Conservation (phyloP, 805 yeast genomes). For the Nadsonia fulvescens region DNA sequence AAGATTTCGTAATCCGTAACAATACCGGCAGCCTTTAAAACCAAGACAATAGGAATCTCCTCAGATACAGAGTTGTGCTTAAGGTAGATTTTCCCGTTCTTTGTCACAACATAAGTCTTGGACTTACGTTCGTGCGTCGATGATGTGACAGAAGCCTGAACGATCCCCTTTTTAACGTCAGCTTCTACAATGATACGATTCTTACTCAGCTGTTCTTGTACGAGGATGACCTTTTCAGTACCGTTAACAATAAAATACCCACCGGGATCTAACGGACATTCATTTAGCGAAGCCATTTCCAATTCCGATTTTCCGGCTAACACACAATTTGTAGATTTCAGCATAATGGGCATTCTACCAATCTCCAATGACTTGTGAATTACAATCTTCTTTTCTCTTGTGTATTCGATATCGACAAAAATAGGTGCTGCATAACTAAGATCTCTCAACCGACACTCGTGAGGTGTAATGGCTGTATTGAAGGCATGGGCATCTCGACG, state of each 20-base stretch:
- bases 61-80: slow-evolving; percentile 93
- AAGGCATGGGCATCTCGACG: slow-evolving; percentile 20
- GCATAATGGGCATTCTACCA: slow-evolving; percentile 98
- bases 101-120: slow-evolving; percentile 87
- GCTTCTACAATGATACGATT: slow-evolving; percentile 97
- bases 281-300: slow-evolving; percentile 76
- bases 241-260: slow-evolving; percentile 97
- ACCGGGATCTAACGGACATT: slow-evolving; percentile 97
- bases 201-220: slow-evolving; percentile 91
- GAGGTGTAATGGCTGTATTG: slow-evolving; percentile 35
- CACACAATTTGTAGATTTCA: slow-evolving; percentile 82
- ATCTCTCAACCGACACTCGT: slow-evolving; percentile 88
- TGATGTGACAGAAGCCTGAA: slow-evolving; percentile 94
- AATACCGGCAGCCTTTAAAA: slow-evolving; percentile 86
- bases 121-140: slow-evolving; percentile 97
- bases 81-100: slow-evolving; percentile 71
- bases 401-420: slow-evolving; percentile 91
- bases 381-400: slow-evolving; percentile 84
- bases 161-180: slow-evolving; percentile 83
- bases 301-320: slow-evolving; percentile 59
- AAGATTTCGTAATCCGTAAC: slow-evolving; percentile 82
- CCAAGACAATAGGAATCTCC: slow-evolving; percentile 86
- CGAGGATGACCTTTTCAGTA: slow-evolving; percentile 90
- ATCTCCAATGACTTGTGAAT: slow-evolving; percentile 81
- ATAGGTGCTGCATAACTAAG: slow-evolving; percentile 90